Evolutionary conservation across 2,329 filamentous ascomycete species (phyloP), one percentile per base, ranked within the genome.

Genomic region (Ascochyta pisi): DNA sequence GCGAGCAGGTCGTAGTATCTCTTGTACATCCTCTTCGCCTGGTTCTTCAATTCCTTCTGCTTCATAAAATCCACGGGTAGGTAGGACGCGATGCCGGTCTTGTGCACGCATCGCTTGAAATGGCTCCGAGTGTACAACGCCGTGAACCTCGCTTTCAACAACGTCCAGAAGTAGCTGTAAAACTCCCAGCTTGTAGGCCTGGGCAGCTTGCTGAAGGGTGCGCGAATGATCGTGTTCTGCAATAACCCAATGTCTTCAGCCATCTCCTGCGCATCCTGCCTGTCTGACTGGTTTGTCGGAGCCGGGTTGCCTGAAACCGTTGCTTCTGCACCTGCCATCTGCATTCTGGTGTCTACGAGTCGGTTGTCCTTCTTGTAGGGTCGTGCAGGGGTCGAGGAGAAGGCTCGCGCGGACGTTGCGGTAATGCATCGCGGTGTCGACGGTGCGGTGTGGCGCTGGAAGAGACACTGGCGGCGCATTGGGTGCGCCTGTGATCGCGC

Each of bases 1-100:
- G 88, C 88, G 45, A 89, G 82, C 4, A 84, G 84, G 54, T 81
- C 79, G 64, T 86, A 85, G 80, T 90, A 84, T 61, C 83, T 76
- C 48, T 78, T 76, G 73, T 91, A 87, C 66, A 89, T 77, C 19
- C 78, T 80, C 64, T 84, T 81, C 29, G 86, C 88, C 1, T 81
- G 33, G 13, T 35, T 27, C 37, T 60, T 61, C 33, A 64, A 41
- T 24, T 57, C 29, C 16, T 23, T 35, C 33, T 60, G 52, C 29
- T 63, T 56, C 26, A 50, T 48, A 4, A 41, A 38, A 27, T 67
- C 65, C 8, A 65, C 40, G 3, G 65, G 63, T 24, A 62, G 16
- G 24, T 46, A 66, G 15, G 39, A 45, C 15, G 34, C 16, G 37
- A 58, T 54, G 24, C 63, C 61, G 10, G 26, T 42, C 48, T 65